A percentile compares a stretch with the other conserved stretches of the same genome.
phyloP scores from a whole-genome alignment of 2,329 filamentous ascomycete species.

The Scleromitrula shiraiana region DNA sequence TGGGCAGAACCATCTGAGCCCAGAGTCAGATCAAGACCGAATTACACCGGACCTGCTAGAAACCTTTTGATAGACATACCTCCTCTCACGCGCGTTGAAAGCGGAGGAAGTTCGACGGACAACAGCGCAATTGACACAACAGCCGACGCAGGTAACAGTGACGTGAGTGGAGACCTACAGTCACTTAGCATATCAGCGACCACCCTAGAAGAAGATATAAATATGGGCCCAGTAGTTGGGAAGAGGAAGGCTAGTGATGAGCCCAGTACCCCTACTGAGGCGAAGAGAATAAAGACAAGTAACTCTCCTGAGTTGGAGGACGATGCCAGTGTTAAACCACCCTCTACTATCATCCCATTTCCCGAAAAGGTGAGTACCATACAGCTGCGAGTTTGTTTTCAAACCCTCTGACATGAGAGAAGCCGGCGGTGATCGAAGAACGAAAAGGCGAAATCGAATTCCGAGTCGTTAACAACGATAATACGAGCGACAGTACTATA shows the following conservation, averaged over 20 bases:
- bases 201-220: neutral
- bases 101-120: too few species aligned
- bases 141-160: too few species aligned
- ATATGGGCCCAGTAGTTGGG: conserved; percentile 13
- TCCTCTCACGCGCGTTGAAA: too few species aligned
- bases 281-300: conserved; percentile 55
- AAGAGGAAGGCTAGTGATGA: conserved; percentile 71
- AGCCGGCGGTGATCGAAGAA: conserved; percentile 89
- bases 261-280: conserved; percentile 47
- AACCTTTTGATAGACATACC: too few species aligned
- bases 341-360: conserved; percentile 66
- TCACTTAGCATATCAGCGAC: too few species aligned
- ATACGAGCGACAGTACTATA: conserved; percentile 77
- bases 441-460: conserved; percentile 93
- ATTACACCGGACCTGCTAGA: too few species aligned
- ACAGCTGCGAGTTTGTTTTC: neutral
- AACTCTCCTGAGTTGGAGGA: conserved; percentile 36
- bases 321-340: conserved; percentile 38
- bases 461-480: conserved; percentile 95
- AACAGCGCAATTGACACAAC: too few species aligned
- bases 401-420: neutral
- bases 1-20: too few species aligned
- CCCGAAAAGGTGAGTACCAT: conserved; percentile 67
- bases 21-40: too few species aligned
- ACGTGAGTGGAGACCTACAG: too few species aligned